phyloP scores from a whole-genome alignment of 768 basidiomycete genomes.

The Rhodocollybia butyracea region DNA sequence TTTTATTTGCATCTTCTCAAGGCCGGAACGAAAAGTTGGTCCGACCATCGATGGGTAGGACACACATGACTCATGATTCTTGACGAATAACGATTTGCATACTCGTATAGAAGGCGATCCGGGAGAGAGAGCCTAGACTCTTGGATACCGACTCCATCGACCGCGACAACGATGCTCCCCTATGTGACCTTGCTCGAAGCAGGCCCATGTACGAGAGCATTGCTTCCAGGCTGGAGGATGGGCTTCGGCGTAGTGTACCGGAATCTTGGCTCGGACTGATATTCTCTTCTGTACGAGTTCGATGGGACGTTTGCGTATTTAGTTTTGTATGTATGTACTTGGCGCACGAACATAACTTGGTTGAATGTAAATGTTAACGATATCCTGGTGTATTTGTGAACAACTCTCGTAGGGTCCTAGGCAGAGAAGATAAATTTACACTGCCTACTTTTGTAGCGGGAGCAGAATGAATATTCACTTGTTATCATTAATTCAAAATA shows the following conservation, averaged over 20 bases:
- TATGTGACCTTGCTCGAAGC: background rate
- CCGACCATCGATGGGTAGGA: conserved; percentile 2
- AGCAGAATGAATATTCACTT: too few species aligned
- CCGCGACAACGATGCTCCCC: background rate
- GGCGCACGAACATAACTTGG: background rate
- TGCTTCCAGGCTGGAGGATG: background rate
- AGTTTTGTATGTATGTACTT: conserved; percentile 9
- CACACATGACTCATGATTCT: conserved; percentile 7
- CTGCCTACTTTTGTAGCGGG: too few species aligned
- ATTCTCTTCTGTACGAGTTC: conserved; percentile 1
- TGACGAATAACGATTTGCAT: conserved; percentile 2
- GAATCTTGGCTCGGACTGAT: background rate
- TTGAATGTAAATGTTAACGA: background rate
- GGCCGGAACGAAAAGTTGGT: background rate
- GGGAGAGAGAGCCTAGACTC: background rate
- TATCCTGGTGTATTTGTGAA: background rate
- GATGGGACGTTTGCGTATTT: background rate
- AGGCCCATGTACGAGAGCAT: background rate
- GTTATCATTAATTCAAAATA: too few species aligned
- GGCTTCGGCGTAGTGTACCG: background rate
- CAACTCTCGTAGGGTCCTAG: too few species aligned
- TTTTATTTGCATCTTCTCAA: background rate
- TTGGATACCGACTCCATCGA: background rate
- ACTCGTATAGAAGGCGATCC: background rate
- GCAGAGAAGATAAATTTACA: too few species aligned